Base-by-base conservation (phyloP, 2,329 filamentous ascomycete genomes). In the Conoideocrella luteorostrata region DNA sequence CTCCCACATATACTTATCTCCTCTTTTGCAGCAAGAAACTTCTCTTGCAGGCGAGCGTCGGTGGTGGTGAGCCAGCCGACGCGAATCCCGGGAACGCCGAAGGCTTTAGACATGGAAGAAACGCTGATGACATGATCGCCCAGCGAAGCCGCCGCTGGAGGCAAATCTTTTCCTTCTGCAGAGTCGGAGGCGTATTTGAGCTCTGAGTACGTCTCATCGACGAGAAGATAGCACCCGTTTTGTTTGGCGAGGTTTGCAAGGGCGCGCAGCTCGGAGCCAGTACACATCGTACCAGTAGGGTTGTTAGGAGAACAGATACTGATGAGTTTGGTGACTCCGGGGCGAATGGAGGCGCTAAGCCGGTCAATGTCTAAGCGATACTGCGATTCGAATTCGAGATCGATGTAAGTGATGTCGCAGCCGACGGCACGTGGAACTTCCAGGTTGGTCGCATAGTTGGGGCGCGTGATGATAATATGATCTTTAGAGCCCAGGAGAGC, bases 371-470 rank as follows among this genome's bases (percentile, higher is more conserved):
- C 45, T 2, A 49, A 39, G 15, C 46, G 45, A 33, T 53, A 56
- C 7, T 40, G 29, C 4, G 45, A 39, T 18, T 50, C 47, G 36
- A 53, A 56, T 2, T 45, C 26, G 3, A 57, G 44, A 15, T 56
- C 51, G 7, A 54, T 38, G 39, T 43, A 51, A 4, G 51, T 50
- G 18, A 57, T 56, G 2, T 49, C 45, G 37, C 51, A 56, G 3
- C 55, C 52, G 10, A 55, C 52, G 4, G 52, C 43, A 26, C 45
- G 46, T 3, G 55, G 52, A 0, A 45, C 52, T 34, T 57, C 55
- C 3, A 55, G 32, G 29, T 52, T 56, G 17, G 50, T 55, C 1
- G 55, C 49, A 17, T 57, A 57, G 38, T 57, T 57, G 15, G 55
- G 55, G 7, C 52, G 47, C 10, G 49, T 44, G 17, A 56, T 47